phyloP scores from a whole-genome alignment of 2,329 filamentous ascomycete genomes.

The Fusarium duplospermum region DNA sequence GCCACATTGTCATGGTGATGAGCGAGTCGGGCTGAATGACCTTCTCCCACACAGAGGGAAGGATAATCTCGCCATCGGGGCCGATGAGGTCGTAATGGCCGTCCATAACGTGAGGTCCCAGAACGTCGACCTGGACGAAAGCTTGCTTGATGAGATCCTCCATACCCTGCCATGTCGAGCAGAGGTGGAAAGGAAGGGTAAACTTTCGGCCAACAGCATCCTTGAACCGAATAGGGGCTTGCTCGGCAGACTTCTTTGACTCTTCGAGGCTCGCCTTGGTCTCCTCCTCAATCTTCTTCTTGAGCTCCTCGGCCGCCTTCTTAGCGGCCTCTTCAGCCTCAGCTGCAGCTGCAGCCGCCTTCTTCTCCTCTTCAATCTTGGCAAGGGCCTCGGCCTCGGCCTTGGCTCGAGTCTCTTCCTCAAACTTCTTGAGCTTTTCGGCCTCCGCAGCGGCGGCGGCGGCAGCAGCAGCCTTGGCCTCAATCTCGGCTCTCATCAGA shows the following conservation, averaged over 20 bases:
- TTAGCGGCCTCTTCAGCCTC: constrained; percentile 64
- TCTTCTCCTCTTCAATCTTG: constrained; percentile 58
- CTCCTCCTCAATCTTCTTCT: constrained; percentile 67
- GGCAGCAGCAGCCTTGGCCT: constrained; percentile 56
- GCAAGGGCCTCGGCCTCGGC: constrained; percentile 51
- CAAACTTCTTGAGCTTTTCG: constrained; percentile 57
- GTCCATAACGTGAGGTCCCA: constrained; percentile 80
- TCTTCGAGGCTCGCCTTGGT: constrained; percentile 62
- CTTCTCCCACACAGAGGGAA: constrained; percentile 82
- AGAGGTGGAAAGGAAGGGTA: constrained; percentile 89
- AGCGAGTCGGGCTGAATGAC: constrained; percentile 78
- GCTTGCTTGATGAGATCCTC: constrained; percentile 88
- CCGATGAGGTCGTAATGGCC: constrained; percentile 85
- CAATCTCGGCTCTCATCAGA: constrained; percentile 52
- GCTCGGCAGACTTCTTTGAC: constrained; percentile 66
- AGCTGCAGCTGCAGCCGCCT: constrained; percentile 52
- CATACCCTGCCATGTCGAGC: constrained; percentile 89
- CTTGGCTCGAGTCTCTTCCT: constrained; percentile 54
- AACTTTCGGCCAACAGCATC: constrained; percentile 93
- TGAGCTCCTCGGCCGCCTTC: constrained; percentile 69
- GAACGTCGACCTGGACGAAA: constrained; percentile 80
- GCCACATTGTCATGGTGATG: constrained; percentile 70
- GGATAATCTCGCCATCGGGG: constrained; percentile 83
- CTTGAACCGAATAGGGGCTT: constrained; percentile 87
- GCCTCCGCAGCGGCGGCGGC: constrained; percentile 51